phyloP scores from a whole-genome alignment of 2,329 filamentous ascomycete species.

The Xylariaceae sp. region DNA sequence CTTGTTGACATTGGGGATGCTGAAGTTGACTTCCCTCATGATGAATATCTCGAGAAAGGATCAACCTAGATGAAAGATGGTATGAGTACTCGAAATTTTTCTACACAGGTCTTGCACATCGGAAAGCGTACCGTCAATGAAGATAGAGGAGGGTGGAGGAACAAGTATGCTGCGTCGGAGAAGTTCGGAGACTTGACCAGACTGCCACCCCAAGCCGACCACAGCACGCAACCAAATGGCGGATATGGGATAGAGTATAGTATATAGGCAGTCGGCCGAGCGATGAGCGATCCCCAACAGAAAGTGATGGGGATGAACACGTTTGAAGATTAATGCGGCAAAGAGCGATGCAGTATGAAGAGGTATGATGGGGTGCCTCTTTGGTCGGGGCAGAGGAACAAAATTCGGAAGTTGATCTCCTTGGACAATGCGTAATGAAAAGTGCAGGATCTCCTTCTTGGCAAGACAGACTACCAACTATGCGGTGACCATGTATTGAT shows the following conservation, averaged over 20 bases:
- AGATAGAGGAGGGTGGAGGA: constrained; percentile 19
- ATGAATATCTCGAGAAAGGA: constrained; percentile 36
- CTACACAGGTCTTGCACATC: too few relatives aligned
- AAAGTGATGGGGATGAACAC: constrained; percentile 16
- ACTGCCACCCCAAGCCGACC: constrained; percentile 5
- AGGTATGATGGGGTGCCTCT: constrained; percentile 6
- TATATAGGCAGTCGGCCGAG: too few relatives aligned
- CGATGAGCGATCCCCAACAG: constrained; percentile 12
- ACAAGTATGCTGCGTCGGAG: constrained; percentile 12
- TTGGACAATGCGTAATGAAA: constrained; percentile 25
- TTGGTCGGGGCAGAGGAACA: constrained; percentile 7
- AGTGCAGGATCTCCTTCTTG: constrained; percentile 10
- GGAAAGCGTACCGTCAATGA: constrained; percentile 4
- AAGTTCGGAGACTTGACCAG: constrained; percentile 5
- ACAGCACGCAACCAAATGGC: constrained; percentile 4
- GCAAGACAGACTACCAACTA: constrained; percentile 5
- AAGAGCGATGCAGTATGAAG: constrained; percentile 13
- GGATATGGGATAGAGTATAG: constrained; percentile 15
- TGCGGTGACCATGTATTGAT: too few relatives aligned
- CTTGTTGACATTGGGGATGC: constrained; percentile 99
- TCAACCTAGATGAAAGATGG: constrained; percentile 11
- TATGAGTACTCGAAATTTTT: neutral
- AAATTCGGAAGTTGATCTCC: constrained; percentile 15
- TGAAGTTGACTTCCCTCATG: constrained; percentile 99
- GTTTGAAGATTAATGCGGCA: constrained; percentile 22